Evolutionary conservation across 1,139 yeast species (phyloP), one percentile per base, ranked within the genome.

Genomic region (Blastobotrys arbuscula): DNA sequence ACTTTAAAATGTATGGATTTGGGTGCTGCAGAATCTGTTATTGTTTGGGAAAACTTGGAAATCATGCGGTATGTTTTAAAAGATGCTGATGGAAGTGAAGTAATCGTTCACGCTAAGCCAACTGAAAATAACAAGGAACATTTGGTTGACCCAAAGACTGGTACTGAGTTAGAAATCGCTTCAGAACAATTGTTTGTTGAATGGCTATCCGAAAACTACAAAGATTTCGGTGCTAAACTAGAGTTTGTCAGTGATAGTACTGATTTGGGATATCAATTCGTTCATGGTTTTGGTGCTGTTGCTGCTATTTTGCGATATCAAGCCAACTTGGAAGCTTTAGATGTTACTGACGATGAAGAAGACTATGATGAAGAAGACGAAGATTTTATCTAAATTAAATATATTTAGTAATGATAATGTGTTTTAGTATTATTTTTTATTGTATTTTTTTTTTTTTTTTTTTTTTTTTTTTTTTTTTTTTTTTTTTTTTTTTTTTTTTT

Each of bases 191-290:
- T 87, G 41, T 77, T 92, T 64, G 78, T 92, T 59, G 98, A 92
- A 72, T 92, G 98, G 98, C 77, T 92, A 57, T 97, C 98, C 43
- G 98, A 90, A 72, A 87, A 88, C 71, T 92, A 92, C 73, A 86
- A 84, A 68, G 85, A 78, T 60, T 92, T 78, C 62, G 98, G 98
- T 78, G 96, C 98, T 49, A 82, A 84, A 55, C 78, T 92, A 60
- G 98, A 92, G 72, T 92, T 92, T 62, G 96, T 92, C 59, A 86
- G 97, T 46, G 98, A 92, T 73, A 83, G 87, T 72, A 86, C 96
- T 35, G 84, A 95, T 46, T 98, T 92, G 72, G 98, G 98, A 74
- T 95, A 97, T 42, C 98, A 92, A 74, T 92, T 92, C 70, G 95
- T 85, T 54, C 86, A 83, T 64, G 98, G 98, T 53, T 92, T 92